Base-by-base conservation (phyloP, 2,329 filamentous ascomycete genomes). In the Alternaria novae-zelandiae region DNA sequence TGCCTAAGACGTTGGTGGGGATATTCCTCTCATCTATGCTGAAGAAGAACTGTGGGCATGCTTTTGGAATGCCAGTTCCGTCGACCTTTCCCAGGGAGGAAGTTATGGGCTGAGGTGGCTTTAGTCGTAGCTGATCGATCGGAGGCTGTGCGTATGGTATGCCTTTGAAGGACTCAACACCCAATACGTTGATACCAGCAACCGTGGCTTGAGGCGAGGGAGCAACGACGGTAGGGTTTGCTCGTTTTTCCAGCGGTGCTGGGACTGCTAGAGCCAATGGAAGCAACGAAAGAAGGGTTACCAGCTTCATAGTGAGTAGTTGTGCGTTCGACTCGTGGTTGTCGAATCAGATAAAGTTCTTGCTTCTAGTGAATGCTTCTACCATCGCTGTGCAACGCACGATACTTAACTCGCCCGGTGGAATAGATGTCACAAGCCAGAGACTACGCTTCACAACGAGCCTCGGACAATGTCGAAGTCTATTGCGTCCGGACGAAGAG, bases 91-190 rank as follows among this genome's bases (percentile, higher is more conserved):
- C 91, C 1, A 92, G 78, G 0, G 83, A 71, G 5, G 82, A 79
- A 7, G 84, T 87, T 15, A 92, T 80, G 8, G 85, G 82, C 72
- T 88, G 85, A 1, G 92, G 92, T 7, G 90, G 89, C 73, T 86
- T 89, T 32, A 96, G 85, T 15, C 92, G 88, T 23, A 93, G 82
- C 4, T 83, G 76, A 0, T 90, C 91, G 0, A 86, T 84, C 0
- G 92, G 92, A 2, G 91, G 86, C 65, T 92, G 83, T 3, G 91
- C 91, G 73, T 89, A 96, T 4, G 91, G 92, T 59, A 96, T 92
- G 21, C 89, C 91, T 59, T 86, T 88, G 81, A 92, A 94, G 25
- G 83, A 87, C 61, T 95, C 91, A 20, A 93, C 84, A 25, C 80
- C 78, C 3, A 76, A 71, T 3, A 78, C 74, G 63, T 69, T 79